Evolutionary conservation across 139 green algal genomes (phyloP), one percentile per base, ranked within the genome.

Genomic region (Choricystis sp.): DNA sequence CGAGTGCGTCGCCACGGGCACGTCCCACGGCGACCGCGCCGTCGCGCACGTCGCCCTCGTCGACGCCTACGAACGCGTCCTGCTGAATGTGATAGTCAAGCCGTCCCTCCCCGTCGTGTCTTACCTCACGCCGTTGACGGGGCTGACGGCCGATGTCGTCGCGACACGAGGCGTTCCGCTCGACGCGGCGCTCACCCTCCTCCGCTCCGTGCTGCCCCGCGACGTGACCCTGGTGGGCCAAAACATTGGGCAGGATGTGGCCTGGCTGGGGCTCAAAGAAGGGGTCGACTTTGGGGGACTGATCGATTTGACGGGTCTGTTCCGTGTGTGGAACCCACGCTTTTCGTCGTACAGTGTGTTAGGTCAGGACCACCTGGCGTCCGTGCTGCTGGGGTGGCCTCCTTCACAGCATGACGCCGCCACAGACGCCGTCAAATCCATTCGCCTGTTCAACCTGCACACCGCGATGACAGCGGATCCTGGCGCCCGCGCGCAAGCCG

Each of bases 1-100:
- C 2, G 89, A 96, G 69, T 94, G 86, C 63, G 83, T 95, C 0
- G 89, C 89, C 0, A 94, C 83, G 0, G 87, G 82, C 5, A 74
- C n/a, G 24, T 77, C 85, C n/a, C 89, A 96, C 72, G 90, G 95
- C 65, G 60, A 72, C 14, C 69, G 89, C 5, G 67, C 68, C 0
- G 83, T 95, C 1, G 88, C 75, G 1, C 89, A 96, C 57, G 86
- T 96, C 2, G 69, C 79, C 0, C 66, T 96, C 2, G 84, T 94
- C n/a, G 76, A 95, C 58, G 71, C 89, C 60, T 71, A 80, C 29
- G 79, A 90, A 72, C 72, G 76, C 21, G 74, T 85, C 25, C 27
- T 89, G 3, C 65, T 90, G 25, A 93, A 95, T 71, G 31, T 92
- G 2, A 89, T 89, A 59, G 76, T 96, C 1, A 80, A 77, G 61